Conservation (phyloP, 495 filamentous ascomycete genomes). For the Margaritispora aquatica region DNA sequence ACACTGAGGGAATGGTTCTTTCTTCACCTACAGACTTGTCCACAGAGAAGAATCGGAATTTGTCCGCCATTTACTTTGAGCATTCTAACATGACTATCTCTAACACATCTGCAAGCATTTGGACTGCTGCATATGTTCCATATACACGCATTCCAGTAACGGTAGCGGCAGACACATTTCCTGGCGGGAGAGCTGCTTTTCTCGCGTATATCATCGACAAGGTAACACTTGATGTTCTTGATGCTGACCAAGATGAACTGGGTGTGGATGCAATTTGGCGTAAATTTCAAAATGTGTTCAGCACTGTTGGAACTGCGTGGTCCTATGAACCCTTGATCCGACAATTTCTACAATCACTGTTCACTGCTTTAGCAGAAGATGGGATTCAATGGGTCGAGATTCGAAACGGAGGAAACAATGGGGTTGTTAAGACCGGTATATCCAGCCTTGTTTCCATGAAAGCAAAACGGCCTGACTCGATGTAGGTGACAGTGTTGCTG, state of each 20-base stretch:
- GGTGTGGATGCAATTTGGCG: not conserved
- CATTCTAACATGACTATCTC: not conserved
- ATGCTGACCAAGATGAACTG: not conserved
- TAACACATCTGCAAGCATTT: not conserved
- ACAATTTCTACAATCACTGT: not conserved
- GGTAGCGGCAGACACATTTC: not conserved
- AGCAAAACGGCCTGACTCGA: no score
- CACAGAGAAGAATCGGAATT: not conserved
- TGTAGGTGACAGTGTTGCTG: not conserved
- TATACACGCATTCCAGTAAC: not conserved
- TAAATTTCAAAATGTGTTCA: not conserved
- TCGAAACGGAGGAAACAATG: not conserved
- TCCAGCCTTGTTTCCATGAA: no score
- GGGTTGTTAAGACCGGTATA: not conserved
- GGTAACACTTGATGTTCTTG: not conserved
- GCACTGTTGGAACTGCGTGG: not conserved
- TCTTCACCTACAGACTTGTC: not conserved
- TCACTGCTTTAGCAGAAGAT: not conserved
- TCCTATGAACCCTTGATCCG: not conserved
- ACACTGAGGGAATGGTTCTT: not conserved
- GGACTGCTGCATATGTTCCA: not conserved
- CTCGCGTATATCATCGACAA: not conserved
- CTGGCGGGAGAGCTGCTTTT: not conserved
- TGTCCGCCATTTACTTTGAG: not conserved
- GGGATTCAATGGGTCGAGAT: constrained; percentile 6